Conservation (phyloP, 2,329 filamentous ascomycete genomes). For the Alternaria sp. region DNA sequence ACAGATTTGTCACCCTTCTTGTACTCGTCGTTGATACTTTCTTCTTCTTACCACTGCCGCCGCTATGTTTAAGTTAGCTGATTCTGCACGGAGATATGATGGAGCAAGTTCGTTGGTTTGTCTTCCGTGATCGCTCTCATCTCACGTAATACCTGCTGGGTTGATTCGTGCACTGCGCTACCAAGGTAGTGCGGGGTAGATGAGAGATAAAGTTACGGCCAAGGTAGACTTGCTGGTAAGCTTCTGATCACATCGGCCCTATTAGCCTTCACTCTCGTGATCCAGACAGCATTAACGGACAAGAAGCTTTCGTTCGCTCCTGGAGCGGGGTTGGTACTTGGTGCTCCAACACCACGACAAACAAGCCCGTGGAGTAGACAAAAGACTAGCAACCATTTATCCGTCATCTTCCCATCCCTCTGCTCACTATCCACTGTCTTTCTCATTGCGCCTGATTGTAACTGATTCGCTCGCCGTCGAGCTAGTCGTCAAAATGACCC, state of each 20-base stretch:
- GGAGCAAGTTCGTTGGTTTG: neutral
- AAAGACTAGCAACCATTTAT: neutral
- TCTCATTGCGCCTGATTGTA: neutral
- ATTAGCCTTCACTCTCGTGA: neutral
- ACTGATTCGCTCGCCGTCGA: neutral
- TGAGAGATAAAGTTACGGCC: slow-evolving; percentile 1
- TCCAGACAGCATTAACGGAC: neutral
- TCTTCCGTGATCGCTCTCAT: neutral
- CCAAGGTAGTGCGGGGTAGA: neutral
- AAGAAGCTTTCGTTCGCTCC: neutral
- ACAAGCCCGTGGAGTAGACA: neutral
- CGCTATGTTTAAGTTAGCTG: neutral
- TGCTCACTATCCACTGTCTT: no score
- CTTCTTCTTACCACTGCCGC: neutral
- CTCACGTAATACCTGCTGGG: neutral
- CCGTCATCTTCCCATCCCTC: no score
- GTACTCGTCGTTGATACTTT: neutral
- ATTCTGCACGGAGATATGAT: neutral
- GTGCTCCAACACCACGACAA: neutral
- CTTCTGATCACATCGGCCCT: neutral
- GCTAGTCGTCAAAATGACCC: neutral
- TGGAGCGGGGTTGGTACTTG: neutral
- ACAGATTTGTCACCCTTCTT: neutral
- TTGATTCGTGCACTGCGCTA: neutral
- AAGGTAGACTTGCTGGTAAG: neutral